These are phyloP conservation scores for Triadica sebifera DNA, from an alignment of 345 rosid species.

Conservation along the genomic window DNA sequence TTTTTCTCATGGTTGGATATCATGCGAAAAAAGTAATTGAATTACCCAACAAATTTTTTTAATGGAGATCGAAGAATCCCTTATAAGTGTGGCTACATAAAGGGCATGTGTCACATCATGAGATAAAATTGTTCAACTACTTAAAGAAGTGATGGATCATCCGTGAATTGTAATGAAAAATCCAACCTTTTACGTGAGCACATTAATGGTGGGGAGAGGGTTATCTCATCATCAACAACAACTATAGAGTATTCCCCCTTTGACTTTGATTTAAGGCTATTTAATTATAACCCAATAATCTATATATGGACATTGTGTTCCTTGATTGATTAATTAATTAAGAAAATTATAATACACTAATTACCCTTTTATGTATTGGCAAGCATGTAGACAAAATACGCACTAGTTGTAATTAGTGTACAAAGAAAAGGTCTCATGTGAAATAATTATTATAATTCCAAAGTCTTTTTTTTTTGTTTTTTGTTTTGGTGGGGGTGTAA, in stretches of 20 bases:
- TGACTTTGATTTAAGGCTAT: neutral
- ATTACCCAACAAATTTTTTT: too few species aligned
- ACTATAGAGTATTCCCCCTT: neutral
- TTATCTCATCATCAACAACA: neutral
- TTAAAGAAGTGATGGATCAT: slow-evolving; percentile 2
- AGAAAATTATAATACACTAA: neutral
- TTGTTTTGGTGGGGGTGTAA: too few species aligned
- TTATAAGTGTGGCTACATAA: too few species aligned
- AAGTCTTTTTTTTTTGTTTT: too few species aligned
- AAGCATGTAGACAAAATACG: neutral
- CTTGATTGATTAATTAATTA: neutral
- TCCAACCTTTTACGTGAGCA: slow-evolving; percentile 2
- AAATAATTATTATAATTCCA: neutral
- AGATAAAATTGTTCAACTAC: neutral
- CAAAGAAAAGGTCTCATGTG: neutral
- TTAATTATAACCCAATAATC: too few species aligned
- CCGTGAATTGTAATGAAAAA: slow-evolving; percentile 14
- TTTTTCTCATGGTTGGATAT: too few species aligned
- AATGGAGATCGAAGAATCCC: too few species aligned
- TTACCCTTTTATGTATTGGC: neutral
- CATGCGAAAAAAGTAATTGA: too few species aligned
- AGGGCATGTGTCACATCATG: neutral
- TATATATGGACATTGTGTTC: too few species aligned
- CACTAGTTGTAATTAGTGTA: neutral
- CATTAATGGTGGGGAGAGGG: neutral